Percentiles rank a stretch among this genome's conserved stretches.
Evolutionary conservation across 176 grass and related monocot genomes (phyloP).

Genomic region (Avena eriantha): DNA sequence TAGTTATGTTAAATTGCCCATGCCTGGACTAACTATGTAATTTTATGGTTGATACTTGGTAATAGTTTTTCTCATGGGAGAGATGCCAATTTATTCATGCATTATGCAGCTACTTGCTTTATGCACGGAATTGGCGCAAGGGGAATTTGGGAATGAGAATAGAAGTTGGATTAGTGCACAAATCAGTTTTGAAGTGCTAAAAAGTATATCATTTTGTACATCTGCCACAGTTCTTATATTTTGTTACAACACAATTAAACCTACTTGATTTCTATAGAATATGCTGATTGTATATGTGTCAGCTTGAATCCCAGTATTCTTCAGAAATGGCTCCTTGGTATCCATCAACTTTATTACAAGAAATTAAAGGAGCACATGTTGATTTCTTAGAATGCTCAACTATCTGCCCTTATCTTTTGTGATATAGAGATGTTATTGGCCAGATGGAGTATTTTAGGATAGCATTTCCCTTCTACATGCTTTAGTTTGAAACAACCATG

Average conservation of each 20-base stretch:
- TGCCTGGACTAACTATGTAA: background rate
- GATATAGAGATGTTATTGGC: conserved; percentile 5
- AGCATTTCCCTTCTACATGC: background rate
- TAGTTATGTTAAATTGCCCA: background rate
- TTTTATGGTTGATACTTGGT: background rate
- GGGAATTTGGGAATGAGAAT: background rate
- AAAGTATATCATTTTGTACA: background rate
- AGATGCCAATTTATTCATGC: background rate
- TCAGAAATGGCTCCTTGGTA: background rate
- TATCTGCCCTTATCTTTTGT: background rate
- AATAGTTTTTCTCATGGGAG: background rate
- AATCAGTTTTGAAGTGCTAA: background rate
- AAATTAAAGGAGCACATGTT: background rate
- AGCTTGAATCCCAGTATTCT: background rate
- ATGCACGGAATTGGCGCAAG: background rate
- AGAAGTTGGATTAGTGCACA: background rate
- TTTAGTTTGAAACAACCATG: background rate
- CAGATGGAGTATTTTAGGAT: background rate
- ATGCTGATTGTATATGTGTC: background rate
- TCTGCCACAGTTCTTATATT: conserved; percentile 8
- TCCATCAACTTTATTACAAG: background rate
- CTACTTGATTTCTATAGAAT: background rate
- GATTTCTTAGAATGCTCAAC: background rate
- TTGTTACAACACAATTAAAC: background rate
- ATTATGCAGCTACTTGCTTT: background rate